Evolutionary conservation across 1,284 basidiomycete species (phyloP).

Genomic region (Sporisorium reilianum): DNA sequence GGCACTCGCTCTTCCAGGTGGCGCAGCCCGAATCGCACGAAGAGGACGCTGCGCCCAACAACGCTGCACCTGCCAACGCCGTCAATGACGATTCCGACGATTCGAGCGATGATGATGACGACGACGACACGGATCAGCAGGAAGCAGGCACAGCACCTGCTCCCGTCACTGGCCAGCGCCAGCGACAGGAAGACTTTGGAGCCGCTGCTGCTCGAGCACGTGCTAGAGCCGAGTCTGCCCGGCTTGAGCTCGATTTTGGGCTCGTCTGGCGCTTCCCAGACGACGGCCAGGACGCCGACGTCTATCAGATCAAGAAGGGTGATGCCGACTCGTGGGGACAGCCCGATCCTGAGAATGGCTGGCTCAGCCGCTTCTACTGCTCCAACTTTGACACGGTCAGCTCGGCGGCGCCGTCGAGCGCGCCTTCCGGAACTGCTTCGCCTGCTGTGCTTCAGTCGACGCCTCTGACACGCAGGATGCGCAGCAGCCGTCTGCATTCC

Average conservation of each 20-base stretch:
- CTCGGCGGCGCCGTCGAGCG: conserved; percentile 33
- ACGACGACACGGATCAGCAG: conserved; percentile 4
- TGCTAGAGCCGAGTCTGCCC: conserved; percentile 41
- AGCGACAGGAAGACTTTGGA: conserved; percentile 31
- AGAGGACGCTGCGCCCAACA: conserved; percentile 16
- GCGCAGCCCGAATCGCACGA: conserved; percentile 25
- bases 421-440: conserved; percentile 39
- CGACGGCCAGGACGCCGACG: conserved; percentile 57
- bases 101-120: conserved; percentile 19
- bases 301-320: conserved; percentile 43
- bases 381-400: conserved; percentile 53
- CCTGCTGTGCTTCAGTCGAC: conserved; percentile 48
- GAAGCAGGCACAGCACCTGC: neutral
- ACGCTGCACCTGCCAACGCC: conserved; percentile 6
- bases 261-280: conserved; percentile 63
- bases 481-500: conserved; percentile 44
- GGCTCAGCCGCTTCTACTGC: conserved; percentile 64
- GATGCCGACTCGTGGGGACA: conserved; percentile 52
- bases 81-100: conserved; percentile 19
- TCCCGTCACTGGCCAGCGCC: conserved; percentile 11
- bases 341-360: conserved; percentile 61
- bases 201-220: conserved; percentile 37
- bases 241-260: conserved; percentile 60
- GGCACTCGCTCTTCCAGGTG: conserved; percentile 62
- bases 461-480: conserved; percentile 36